Evolutionary conservation across 1,284 basidiomycete species (phyloP), one percentile per base, ranked within the genome.

Genomic region (Apiotrichum gracile): DNA sequence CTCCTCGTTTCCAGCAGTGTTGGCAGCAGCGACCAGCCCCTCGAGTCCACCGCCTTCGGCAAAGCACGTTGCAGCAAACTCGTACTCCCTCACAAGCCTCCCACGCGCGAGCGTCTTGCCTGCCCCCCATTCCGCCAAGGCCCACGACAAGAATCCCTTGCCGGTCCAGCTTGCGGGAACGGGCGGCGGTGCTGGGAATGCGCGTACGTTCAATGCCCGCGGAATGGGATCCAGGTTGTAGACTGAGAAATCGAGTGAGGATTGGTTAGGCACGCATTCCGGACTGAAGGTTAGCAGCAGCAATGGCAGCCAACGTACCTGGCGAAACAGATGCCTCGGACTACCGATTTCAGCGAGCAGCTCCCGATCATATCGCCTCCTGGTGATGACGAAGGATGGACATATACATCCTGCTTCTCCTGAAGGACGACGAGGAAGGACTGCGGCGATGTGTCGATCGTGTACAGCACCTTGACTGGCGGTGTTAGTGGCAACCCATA

Each of bases 401-500:
- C 63, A 31, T 63, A 73, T 1, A 73, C 69, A 22, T 66, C 61
- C 45, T 72, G 70, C 29, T 55, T 54, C 13, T 66, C 64, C 4
- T 55, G 52, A 13, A 73, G 52, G 17, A 71, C 61, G 7, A 68
- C 67, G n/a, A 72, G 49, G 52, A 68, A 73, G 4, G 67, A 66
- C 50, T 73, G 70, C 2, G 66, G 52, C 5, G 62, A 61, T 3
- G 64, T 65, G 50, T 72, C 69, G 39, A 73, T 56, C 10, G 59
- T 68, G 53, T 73, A 73, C 25, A 72, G 60, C 14, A 73, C 68
- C 58, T 72, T 72, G 58, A 73, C 71, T 73, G 52, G 43, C 5
- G 10, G 19, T 4, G 35, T 31, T n/a, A n/a, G 39, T 29, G 16
- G 3, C 21, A 27, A 4, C 6, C 40, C 25, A 24, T 6, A 13